These are phyloP conservation scores for Alternaria dauci DNA, from an alignment of 2,329 filamentous ascomycete genomes.

Conservation along the genomic window DNA sequence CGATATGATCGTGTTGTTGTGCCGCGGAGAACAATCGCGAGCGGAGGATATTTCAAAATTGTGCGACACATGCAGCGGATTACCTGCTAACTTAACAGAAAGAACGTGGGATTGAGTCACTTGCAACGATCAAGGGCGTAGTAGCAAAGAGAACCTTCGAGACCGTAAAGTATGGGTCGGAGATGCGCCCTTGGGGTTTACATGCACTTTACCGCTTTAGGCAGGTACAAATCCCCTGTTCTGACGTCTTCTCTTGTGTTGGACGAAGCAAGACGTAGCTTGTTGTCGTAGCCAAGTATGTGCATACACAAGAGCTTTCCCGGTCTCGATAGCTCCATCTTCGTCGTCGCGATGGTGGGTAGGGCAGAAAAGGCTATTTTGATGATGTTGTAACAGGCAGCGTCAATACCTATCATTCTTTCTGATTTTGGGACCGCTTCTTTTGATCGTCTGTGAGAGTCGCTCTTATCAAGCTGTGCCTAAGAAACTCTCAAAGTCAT, in stretches of 20 bases:
- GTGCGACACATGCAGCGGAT: not conserved
- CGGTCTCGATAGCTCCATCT: too few relatives aligned
- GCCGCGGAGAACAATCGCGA: not conserved
- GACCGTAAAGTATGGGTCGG: not conserved
- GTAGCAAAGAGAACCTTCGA: not conserved
- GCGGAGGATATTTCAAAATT: not conserved
- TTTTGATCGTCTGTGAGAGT: not conserved
- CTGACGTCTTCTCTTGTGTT: not conserved
- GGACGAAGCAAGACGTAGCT: not conserved
- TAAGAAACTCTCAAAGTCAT: not conserved
- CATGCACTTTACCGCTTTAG: constrained; percentile 10
- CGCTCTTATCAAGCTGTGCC: not conserved
- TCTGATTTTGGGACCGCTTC: not conserved
- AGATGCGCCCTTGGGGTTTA: constrained; percentile 5
- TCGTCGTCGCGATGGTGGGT: not conserved
- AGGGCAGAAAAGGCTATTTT: not conserved
- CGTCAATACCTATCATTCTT: not conserved
- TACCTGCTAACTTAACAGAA: not conserved
- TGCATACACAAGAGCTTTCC: fast-evolving
- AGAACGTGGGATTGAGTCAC: not conserved
- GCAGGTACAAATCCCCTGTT: constrained; percentile 1
- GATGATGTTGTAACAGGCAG: not conserved
- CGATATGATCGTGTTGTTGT: not conserved
- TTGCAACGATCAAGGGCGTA: not conserved
- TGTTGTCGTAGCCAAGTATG: not conserved